phyloP scores from a whole-genome alignment of 2,329 filamentous ascomycete genomes.

The Colletotrichum tofieldiae region DNA sequence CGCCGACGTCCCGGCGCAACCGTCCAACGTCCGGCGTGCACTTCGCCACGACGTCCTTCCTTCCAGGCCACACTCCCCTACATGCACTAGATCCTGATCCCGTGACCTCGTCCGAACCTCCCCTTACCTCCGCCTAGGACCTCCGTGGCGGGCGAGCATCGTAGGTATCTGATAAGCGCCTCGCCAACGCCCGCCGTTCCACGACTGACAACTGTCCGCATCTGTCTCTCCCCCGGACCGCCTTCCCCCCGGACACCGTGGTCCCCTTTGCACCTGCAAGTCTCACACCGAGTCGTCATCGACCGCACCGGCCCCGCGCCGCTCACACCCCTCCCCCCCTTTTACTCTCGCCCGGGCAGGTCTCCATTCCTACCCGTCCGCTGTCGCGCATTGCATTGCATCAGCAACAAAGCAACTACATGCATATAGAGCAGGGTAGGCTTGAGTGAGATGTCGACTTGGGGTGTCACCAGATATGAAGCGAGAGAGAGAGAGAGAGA shows the following conservation, averaged over 20 bases:
- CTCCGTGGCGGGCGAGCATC: background rate
- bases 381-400: slow-evolving; percentile 3
- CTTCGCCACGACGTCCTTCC: background rate
- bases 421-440: background rate
- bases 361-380: background rate
- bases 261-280: slow-evolving; percentile 15
- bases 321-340: background rate
- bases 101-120: background rate
- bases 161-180: background rate
- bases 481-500: background rate
- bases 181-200: background rate
- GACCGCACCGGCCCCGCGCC: background rate
- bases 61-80: background rate
- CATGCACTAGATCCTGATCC: background rate
- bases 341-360: background rate
- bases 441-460: background rate
- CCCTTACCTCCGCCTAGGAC: background rate
- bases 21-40: slow-evolving; percentile 15
- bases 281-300: slow-evolving; percentile 17
- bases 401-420: background rate
- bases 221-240: background rate
- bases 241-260: background rate
- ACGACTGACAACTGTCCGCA: background rate
- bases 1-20: slow-evolving; percentile 26
- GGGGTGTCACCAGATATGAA: background rate